phyloP scores from a whole-genome alignment of 306 rosid species.

The Oxytropis ochrocephala region DNA sequence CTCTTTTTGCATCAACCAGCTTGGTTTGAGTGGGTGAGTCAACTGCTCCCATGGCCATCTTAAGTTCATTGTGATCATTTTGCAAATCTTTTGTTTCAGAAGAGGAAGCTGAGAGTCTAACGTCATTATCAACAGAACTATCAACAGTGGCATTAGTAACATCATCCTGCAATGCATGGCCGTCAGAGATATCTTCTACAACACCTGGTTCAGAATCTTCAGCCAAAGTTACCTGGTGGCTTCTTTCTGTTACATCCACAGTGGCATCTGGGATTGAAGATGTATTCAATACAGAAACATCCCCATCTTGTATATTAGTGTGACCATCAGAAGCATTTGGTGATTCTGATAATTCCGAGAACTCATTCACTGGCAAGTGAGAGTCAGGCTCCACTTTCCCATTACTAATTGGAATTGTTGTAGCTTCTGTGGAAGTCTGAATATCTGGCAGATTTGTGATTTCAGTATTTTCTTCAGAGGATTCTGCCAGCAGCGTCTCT shows the following conservation, averaged over 20 bases:
- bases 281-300: conserved; percentile 22
- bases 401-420: conserved; percentile 19
- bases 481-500: conserved; percentile 21
- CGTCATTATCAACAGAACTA: conserved; percentile 13
- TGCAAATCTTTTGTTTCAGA: conserved; percentile 30
- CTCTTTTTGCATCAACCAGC: conserved; percentile 43
- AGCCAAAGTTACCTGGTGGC: conserved; percentile 9
- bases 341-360: conserved; percentile 7
- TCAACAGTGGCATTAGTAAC: conserved; percentile 15
- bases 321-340: conserved; percentile 32
- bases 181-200: conserved; percentile 16
- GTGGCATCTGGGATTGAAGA: conserved; percentile 29
- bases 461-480: conserved; percentile 16
- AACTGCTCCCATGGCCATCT: conserved; percentile 7
- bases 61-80: conserved; percentile 16
- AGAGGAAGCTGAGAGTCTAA: conserved; percentile 28
- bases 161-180: conserved; percentile 23
- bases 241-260: conserved; percentile 19
- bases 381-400: conserved; percentile 37
- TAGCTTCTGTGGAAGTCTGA: conserved; percentile 29
- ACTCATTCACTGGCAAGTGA: conserved; percentile 22
- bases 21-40: conserved; percentile 35
- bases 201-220: conserved; percentile 24
- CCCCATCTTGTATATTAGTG: conserved; percentile 29
- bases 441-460: conserved; percentile 12